Base-by-base conservation (phyloP, 2,329 filamentous ascomycete genomes). In the Leptographium galeiforme region DNA sequence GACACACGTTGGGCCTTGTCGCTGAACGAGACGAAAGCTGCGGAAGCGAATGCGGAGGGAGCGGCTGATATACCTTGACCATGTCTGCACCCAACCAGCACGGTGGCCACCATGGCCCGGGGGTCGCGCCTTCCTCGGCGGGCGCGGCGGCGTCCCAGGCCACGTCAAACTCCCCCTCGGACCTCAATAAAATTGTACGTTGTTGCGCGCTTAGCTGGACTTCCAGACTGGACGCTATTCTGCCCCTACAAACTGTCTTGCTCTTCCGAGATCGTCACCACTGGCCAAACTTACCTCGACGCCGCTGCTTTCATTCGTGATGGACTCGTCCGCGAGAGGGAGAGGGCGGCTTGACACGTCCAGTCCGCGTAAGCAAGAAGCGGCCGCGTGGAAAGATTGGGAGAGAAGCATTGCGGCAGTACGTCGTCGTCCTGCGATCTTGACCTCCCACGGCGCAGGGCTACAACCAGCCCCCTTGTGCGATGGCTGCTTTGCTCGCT, bases 141-240 rank as follows among this genome's bases (percentile, higher is more conserved):
- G 57, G 59, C 32, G 44, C 61, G 16, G 32, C 19, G 11, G 44
- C 47, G 2, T 36, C 57, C 6, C 55, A 55, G 12, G 63, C 70
- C 18, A 59, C 68, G 6, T 57, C 69, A 2, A 62, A 69, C 19
- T 67, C 70, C 11, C 83, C 89, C 70, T 89, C 85, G 2, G 89
- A 96, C 64, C 69, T 96, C 1, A 97, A 97, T 63, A 89, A 95
- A 61, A 97, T 97, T 68, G 91, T 96, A 77, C 78, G 90, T 72
- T 34, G 13, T 47, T 50, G 43, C 14, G 39, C 48, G 32, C 10
- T 13, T 43, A 10, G 43, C 36, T 55, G 30, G 54, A 32, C 41
- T 30, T 38, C 10, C 25, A 25, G 25, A 7, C 16, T 7, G 11
- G 12, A 13, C 4, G 25, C 25, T 32, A 0, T 32, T 13, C 34